Conservation (phyloP, 1,284 basidiomycete genomes). For the Irpex sp. region DNA sequence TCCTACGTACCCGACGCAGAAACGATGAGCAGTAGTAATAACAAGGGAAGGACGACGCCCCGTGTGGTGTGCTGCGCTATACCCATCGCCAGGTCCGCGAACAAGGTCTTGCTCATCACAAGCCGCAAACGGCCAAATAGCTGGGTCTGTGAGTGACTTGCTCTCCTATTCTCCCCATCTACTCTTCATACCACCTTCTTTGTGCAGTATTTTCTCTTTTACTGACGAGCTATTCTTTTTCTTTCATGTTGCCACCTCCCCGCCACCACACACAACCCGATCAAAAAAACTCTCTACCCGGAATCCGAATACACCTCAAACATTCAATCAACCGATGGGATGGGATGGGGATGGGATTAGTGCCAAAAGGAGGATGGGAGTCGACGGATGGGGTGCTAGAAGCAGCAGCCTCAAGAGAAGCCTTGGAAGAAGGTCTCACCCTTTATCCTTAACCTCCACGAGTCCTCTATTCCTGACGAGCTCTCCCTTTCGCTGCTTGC, state of each 20-base stretch:
- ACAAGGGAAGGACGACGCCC: constrained; percentile 69
- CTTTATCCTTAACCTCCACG: constrained; percentile 70
- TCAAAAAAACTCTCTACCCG: constrained; percentile 4
- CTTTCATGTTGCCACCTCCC: constrained; percentile 9
- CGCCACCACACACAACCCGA: constrained; percentile 1
- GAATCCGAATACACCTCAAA: neutral
- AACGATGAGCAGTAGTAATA: constrained; percentile 47
- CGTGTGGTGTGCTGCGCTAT: constrained; percentile 84
- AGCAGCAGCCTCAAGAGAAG: constrained; percentile 81
- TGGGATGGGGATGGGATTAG: constrained; percentile 30
- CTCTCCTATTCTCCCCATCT: constrained; percentile 8
- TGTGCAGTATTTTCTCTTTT: constrained; percentile 2
- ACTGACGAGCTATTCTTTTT: constrained; percentile 4
- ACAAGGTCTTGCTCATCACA: constrained; percentile 74
- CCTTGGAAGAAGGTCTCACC: constrained; percentile 88
- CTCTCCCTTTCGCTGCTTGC: constrained; percentile 28
- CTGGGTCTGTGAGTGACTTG: constrained; percentile 74
- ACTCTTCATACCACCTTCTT: constrained; percentile 5
- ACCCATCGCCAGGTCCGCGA: constrained; percentile 62
- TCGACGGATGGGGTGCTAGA: constrained; percentile 70
- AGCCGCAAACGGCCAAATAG: constrained; percentile 71
- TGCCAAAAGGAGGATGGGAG: constrained; percentile 86
- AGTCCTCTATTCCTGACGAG: constrained; percentile 48
- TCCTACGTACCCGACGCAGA: constrained; percentile 9
- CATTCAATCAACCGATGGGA: no score